These are phyloP conservation scores for Boeremia lycopersici DNA, from an alignment of 2,329 filamentous ascomycete species.

Conservation along the genomic window DNA sequence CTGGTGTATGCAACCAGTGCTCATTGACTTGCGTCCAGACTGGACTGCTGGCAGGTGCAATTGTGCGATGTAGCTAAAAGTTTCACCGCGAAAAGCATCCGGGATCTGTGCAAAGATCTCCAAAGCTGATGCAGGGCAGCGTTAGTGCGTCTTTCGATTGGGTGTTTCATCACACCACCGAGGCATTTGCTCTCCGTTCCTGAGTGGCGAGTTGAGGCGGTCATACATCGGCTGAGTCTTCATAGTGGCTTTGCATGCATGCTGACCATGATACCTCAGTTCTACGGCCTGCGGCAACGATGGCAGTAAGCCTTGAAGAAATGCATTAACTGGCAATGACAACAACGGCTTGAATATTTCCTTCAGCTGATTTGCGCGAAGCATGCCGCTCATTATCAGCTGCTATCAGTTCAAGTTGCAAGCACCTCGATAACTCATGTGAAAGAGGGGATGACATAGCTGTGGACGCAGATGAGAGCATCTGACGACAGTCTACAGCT, in stretches of 20 bases:
- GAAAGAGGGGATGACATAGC: constrained; percentile 8
- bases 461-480: not conserved
- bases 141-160: constrained; percentile 7
- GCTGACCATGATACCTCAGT: not conserved
- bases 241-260: not conserved
- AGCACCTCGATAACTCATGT: constrained; percentile 9
- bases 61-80: not conserved
- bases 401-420: constrained; percentile 1
- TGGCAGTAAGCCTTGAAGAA: not conserved
- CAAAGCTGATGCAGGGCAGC: constrained; percentile 2
- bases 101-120: constrained; percentile 6
- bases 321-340: not conserved
- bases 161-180: constrained; percentile 5
- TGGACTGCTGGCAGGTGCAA: not conserved
- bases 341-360: not conserved
- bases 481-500: constrained; percentile 4
- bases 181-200: constrained; percentile 8
- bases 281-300: not conserved
- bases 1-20: not conserved
- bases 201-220: constrained; percentile 15
- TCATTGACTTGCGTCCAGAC: not conserved
- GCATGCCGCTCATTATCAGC: not conserved
- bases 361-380: not conserved
- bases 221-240: constrained; percentile 13
- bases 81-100: constrained; percentile 4